Conservation (phyloP, 352 stramenopile species). For the Phytophthora pinifolia region DNA sequence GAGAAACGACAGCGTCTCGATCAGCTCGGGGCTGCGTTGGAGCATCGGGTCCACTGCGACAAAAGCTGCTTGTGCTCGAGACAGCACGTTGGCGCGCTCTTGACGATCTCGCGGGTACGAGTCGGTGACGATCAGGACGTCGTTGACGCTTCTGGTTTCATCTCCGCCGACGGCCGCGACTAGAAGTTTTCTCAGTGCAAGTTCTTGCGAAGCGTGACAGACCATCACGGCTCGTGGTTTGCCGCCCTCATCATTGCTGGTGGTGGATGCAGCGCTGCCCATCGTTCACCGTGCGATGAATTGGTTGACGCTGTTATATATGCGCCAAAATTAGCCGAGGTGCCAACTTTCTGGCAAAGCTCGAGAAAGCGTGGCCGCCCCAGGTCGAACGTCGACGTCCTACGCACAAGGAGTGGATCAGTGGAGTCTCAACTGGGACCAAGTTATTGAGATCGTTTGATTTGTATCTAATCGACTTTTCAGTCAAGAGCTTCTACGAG, state of each 20-base stretch:
- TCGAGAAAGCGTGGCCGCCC: no score
- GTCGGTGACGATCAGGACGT: conserved; percentile 42
- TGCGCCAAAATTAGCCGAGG: no score
- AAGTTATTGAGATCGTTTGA: no score
- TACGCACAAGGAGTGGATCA: no score
- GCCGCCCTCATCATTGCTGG: not conserved
- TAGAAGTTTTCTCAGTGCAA: conserved; percentile 8
- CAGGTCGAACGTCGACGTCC: no score
- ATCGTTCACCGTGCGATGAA: no score
- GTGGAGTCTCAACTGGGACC: no score
- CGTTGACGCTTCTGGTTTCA: conserved; percentile 2
- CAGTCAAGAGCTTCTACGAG: no score
- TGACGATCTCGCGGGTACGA: conserved; percentile 35
- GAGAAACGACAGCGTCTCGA: conserved; percentile 52
- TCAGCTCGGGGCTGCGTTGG: conserved; percentile 32
- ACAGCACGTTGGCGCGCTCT: conserved; percentile 31
- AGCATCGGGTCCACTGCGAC: conserved; percentile 43
- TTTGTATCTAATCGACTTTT: no score
- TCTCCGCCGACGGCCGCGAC: not conserved
- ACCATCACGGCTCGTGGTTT: conserved; percentile 18
- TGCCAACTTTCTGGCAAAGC: no score
- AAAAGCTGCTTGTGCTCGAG: conserved; percentile 29
- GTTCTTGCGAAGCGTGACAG: conserved; percentile 24
- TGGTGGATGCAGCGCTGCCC: conserved; percentile 23
- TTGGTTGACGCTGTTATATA: no score